Conservation (phyloP, 2,329 filamentous ascomycete species). For the Colletotrichum liriopes region DNA sequence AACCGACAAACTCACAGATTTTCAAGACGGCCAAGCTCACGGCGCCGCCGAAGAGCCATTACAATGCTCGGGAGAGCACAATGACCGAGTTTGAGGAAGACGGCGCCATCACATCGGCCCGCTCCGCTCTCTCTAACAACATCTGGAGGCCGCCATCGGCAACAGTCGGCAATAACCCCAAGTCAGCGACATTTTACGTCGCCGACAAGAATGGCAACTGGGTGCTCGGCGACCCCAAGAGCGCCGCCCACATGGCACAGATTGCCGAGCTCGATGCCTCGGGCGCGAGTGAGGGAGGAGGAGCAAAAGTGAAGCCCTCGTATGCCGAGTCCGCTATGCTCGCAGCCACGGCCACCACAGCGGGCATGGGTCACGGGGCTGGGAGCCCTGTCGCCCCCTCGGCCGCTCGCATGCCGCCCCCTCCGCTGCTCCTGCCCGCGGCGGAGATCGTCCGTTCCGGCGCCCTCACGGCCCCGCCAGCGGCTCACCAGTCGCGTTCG, state of each 20-base stretch:
- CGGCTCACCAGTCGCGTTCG: slow-evolving; percentile 45
- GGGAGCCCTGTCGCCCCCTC: slow-evolving; percentile 35
- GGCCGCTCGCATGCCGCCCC: slow-evolving; percentile 30
- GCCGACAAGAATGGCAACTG: slow-evolving; percentile 69
- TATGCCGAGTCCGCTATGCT: slow-evolving; percentile 41
- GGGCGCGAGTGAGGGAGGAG: slow-evolving; percentile 38
- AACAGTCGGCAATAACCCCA: slow-evolving; percentile 51
- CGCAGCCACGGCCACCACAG: slow-evolving; percentile 42
- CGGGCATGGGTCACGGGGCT: slow-evolving; percentile 43
- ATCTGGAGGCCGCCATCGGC: slow-evolving; percentile 67
- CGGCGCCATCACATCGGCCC: slow-evolving; percentile 52
- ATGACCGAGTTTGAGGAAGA: slow-evolving; percentile 70
- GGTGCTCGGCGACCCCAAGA: slow-evolving; percentile 61
- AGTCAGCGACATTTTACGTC: slow-evolving; percentile 64
- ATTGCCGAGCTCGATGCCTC: slow-evolving; percentile 48
- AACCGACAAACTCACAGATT: slow-evolving; percentile 42
- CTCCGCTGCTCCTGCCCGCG: slow-evolving; percentile 46
- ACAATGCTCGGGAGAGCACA: slow-evolving; percentile 58
- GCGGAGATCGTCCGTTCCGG: slow-evolving; percentile 48
- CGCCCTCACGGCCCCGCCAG: slow-evolving; percentile 33
- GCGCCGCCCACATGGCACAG: slow-evolving; percentile 44
- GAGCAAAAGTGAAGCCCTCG: slow-evolving; percentile 35
- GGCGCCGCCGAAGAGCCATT: slow-evolving; percentile 38
- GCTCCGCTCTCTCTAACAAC: slow-evolving; percentile 54
- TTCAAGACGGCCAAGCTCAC: slow-evolving; percentile 40